A percentile compares a stretch with the other conserved stretches of the same genome.
These are phyloP conservation scores for Pseudocercospora eumusae DNA, from an alignment of 2,329 filamentous ascomycete genomes.

Conservation along the genomic window DNA sequence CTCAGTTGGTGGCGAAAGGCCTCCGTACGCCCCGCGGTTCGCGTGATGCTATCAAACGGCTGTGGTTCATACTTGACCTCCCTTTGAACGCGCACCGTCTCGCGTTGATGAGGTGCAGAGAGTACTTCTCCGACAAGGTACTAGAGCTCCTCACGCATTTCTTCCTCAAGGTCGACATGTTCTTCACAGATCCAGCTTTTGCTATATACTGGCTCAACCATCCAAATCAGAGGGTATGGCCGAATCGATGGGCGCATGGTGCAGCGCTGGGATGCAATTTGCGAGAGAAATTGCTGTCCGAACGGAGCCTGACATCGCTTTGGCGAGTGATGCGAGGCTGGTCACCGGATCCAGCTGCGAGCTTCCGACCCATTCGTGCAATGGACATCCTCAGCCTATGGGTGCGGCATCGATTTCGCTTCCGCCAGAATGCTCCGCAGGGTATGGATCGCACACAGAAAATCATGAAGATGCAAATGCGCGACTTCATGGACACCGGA, in stretches of 20 bases:
- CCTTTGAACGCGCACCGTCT: slow-evolving; percentile 59
- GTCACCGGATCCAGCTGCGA: slow-evolving; percentile 33
- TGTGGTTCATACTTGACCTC: slow-evolving; percentile 74
- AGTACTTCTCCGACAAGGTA: slow-evolving; percentile 61
- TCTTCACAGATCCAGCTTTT: slow-evolving; percentile 63
- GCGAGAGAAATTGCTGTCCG: slow-evolving; percentile 54
- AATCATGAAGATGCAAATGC: slow-evolving; percentile 55
- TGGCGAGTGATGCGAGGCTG: slow-evolving; percentile 62
- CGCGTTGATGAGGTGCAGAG: slow-evolving; percentile 54
- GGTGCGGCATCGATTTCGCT: slow-evolving; percentile 58
- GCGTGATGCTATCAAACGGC: slow-evolving; percentile 47
- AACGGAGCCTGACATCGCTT: slow-evolving; percentile 43
- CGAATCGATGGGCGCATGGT: slow-evolving; percentile 19
- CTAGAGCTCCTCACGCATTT: slow-evolving; percentile 65
- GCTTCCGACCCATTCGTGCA: slow-evolving; percentile 35
- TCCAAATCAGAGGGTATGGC: slow-evolving; percentile 12
- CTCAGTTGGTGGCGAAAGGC: slow-evolving; percentile 59
- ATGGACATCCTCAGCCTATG: slow-evolving; percentile 59
- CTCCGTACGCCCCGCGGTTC: slow-evolving; percentile 45
- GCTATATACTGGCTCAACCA: slow-evolving; percentile 22
- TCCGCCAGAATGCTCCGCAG: slow-evolving; percentile 30
- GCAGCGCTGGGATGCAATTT: slow-evolving; percentile 46
- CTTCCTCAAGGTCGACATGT: slow-evolving; percentile 71
- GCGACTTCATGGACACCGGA: slow-evolving; percentile 16
- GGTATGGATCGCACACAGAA: slow-evolving; percentile 30